Evolutionary conservation across 306 rosid genomes (phyloP), one percentile per base, ranked within the genome.

Genomic region (Prunus salicina): DNA sequence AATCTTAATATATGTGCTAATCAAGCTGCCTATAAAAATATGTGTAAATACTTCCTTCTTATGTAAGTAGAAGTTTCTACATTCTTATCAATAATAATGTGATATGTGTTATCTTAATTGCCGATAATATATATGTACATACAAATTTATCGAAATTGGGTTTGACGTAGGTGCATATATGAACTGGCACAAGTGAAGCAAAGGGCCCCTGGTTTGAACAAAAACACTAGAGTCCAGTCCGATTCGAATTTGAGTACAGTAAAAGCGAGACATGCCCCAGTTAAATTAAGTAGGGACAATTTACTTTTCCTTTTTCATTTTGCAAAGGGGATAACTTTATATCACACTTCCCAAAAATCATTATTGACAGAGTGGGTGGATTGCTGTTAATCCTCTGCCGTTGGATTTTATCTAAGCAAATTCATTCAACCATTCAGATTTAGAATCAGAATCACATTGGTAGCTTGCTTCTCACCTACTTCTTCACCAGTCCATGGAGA

Each of bases 11-110:
- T 2, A 51, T 16, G 56, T 0, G 56, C 56, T 38, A 38, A 6
- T 7, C 43, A 6, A 38, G 43, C 9, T 6, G 9, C 43, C 9
- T 0, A 38, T 6, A 6, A 32, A 32, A 32, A 32, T 5, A 5
- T 5, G 5, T 5, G 6, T 5, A 32, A 32, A 32, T 32, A 32
- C 1, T 32, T 5, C 1, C 1, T 32, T 32, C 0, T 5, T 5
- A 32, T 32, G 7, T 32, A 32, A 32, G 7, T 5, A 32, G 1
- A 1, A 32, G 0, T 0, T 32, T 5, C 0, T 32, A 5, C 0
- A 32, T 32, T 32, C 8, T 1, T 32, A 0, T 32, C 0, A 32
- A 32, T 32, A 32, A 32, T 2, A 32, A 0, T 32, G 1, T 32
- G 7, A 5, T 1, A 32, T 32, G 6, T 5, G 7, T 1, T 32